These are phyloP conservation scores for Yamadazyma sp. DNA, from an alignment of 805 yeast genomes.

Conservation along the genomic window DNA sequence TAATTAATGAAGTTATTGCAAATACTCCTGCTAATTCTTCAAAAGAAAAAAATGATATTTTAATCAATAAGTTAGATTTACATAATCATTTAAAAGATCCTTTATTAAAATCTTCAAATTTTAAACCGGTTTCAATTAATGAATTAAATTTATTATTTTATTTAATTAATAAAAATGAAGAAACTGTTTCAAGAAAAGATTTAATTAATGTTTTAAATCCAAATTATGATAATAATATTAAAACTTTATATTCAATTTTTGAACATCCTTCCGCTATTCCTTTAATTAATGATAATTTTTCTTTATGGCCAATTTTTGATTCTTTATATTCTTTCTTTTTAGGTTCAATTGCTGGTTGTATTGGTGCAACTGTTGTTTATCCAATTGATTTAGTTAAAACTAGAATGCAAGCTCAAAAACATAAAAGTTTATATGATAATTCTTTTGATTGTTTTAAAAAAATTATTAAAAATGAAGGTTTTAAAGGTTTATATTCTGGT, in stretches of 20 bases:
- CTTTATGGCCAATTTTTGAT: slow-evolving; percentile 52
- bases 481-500: slow-evolving; percentile 86
- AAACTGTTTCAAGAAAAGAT: slow-evolving; percentile 39
- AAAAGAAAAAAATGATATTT: slow-evolving; percentile 37
- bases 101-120: slow-evolving; percentile 40
- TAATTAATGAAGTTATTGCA: slow-evolving; percentile 44
- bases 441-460: slow-evolving; percentile 84
- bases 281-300: slow-evolving; percentile 32
- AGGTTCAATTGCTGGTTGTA: slow-evolving; percentile 95
- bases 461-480: slow-evolving; percentile 73
- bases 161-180: slow-evolving; percentile 36
- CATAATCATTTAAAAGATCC: slow-evolving; percentile 43
- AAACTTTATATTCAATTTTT: slow-evolving; percentile 34
- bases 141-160: slow-evolving; percentile 41
- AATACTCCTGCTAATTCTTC: slow-evolving; percentile 41
- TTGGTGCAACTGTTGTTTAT: slow-evolving; percentile 97
- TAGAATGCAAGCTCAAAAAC: slow-evolving; percentile 94
- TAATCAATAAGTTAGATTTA: slow-evolving; percentile 39
- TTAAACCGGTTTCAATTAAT: slow-evolving; percentile 37
- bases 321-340: slow-evolving; percentile 82
- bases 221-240: slow-evolving; percentile 35
- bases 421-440: slow-evolving; percentile 65
- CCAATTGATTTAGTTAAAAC: slow-evolving; percentile 96
- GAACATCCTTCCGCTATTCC: slow-evolving; percentile 43
- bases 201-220: slow-evolving; percentile 57